Evolutionary conservation across 768 basidiomycete genomes (phyloP), one percentile per base, ranked within the genome.

Genomic region (Kwoniella bestiolae): DNA sequence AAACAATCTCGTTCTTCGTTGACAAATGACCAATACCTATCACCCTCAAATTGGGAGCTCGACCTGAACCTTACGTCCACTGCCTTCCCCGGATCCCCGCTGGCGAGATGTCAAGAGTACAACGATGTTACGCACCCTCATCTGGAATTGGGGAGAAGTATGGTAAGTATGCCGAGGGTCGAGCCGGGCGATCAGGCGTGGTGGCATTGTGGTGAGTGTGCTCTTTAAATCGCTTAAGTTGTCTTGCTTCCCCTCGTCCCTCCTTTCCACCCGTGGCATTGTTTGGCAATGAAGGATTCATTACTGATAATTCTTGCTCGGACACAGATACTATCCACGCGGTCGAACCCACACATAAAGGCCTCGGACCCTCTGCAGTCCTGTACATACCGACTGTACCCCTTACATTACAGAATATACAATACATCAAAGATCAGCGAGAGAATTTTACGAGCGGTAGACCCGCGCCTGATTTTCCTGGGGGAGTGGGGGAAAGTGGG

Each of bases 391-490:
- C 78, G 0, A 67, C 77, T 25, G 78, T 79, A 12, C 80, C 80
- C 2, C 69, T 81, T 12, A 79, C 78, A 1, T 49, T 63, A 0
- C 53, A 69, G n/a, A 81, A 79, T 56, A 67, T 63, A 7, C 61
- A 67, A 21, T 91, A 91, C 71, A 74, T 91, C 50, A 80, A 83
- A 64, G 83, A 84, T 71, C 91, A 92, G 79, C 86, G 83, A 32
- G 85, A 86, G 41, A 79, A 84, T 12, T 92, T 91, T 81, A 80
- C 88, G 44, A 67, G 79, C 7, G 87, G 87, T 6, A 73, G 85
- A 25, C 85, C 88, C 25, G 89, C 90, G 7, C 89, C 90, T 3
- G 91, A 92, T 75, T 92, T 89, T 80, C 87, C 85, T 12, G 78
- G 78, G 29, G 78, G 78, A 26, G 69, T 67, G 3, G 83, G 84